Percentiles rank a stretch among this genome's conserved stretches.
Evolutionary conservation across 148 eudicot species (phyloP).

Genomic region (Chenopodium album): DNA sequence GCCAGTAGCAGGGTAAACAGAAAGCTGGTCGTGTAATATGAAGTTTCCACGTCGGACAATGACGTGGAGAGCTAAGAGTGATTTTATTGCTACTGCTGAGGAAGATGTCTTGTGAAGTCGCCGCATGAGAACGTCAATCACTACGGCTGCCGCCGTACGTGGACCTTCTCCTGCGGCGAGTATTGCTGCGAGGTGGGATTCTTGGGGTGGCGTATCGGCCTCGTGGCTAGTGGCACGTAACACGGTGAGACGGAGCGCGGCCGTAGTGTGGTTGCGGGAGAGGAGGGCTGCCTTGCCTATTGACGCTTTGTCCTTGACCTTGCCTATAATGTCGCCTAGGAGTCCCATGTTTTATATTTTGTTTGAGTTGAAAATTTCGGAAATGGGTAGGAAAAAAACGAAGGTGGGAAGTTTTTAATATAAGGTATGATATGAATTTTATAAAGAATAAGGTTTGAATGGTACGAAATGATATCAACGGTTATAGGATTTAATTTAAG

Average conservation of each 20-base stretch:
- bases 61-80: constrained; percentile 61
- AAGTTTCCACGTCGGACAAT: constrained; percentile 70
- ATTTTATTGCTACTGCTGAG: constrained; percentile 56
- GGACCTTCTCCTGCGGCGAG: constrained; percentile 60
- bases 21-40: constrained; percentile 82
- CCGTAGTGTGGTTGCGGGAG: constrained; percentile 38
- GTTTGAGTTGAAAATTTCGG: not conserved
- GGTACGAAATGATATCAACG: constrained; percentile 11
- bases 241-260: constrained; percentile 54
- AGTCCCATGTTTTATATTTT: constrained; percentile 18
- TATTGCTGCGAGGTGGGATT: constrained; percentile 50
- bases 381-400: too few species aligned
- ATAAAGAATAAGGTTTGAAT: constrained; percentile 3
- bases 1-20: constrained; percentile 57
- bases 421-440: not conserved
- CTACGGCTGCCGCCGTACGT: constrained; percentile 50
- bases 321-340: constrained; percentile 52
- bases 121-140: constrained; percentile 53
- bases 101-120: constrained; percentile 66
- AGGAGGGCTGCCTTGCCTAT: constrained; percentile 53
- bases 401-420: not conserved
- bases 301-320: constrained; percentile 65
- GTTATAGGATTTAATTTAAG: constrained; percentile 23
- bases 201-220: constrained; percentile 42
- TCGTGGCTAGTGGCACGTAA: constrained; percentile 69